Conservation (phyloP, 129 eudicot genomes). For the Solidago caesia region DNA sequence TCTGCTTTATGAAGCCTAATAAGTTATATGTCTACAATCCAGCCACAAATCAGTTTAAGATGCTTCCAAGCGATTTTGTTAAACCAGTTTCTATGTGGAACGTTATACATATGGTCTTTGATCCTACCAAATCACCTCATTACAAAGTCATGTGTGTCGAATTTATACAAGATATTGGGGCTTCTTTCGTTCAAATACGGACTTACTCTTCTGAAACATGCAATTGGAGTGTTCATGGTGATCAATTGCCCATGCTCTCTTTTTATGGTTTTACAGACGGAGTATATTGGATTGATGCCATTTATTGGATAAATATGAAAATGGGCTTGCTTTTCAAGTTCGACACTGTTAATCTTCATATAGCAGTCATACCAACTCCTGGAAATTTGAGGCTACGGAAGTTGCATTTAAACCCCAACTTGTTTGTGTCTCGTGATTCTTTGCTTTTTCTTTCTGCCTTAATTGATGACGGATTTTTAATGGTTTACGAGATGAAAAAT, state of each 20-base stretch:
- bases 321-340: background rate
- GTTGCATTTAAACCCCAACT: background rate
- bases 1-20: too few species aligned
- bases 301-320: background rate
- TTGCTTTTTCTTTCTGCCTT: background rate
- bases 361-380: too few species aligned
- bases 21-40: background rate
- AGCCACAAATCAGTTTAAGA: background rate
- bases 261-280: background rate
- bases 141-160: background rate
- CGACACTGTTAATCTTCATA: background rate
- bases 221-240: background rate
- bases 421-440: background rate
- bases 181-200: background rate
- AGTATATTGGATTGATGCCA: background rate
- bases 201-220: constrained; percentile 10
- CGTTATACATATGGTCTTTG: background rate
- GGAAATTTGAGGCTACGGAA: too few species aligned
- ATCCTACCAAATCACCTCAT: constrained; percentile 1
- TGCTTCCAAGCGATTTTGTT: background rate
- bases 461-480: background rate
- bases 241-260: background rate
- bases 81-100: too few species aligned
- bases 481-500: background rate
- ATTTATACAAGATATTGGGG: too few species aligned